These are phyloP conservation scores for Lactifluus subvellereus DNA, from an alignment of 768 basidiomycete genomes.

Conservation along the genomic window DNA sequence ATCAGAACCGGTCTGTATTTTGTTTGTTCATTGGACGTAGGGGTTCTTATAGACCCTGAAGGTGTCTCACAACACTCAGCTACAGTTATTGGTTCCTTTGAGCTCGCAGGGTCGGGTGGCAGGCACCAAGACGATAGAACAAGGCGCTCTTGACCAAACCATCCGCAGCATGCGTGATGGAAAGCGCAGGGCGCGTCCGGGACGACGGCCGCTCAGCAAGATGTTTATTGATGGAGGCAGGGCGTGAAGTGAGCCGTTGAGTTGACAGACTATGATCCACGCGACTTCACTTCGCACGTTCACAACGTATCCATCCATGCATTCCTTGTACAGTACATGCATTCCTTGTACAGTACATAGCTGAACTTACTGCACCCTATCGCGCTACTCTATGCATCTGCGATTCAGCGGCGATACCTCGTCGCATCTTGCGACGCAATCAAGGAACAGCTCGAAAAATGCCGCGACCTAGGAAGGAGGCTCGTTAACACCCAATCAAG, in stretches of 20 bases:
- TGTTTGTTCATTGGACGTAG: background rate
- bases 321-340: conserved; percentile 5
- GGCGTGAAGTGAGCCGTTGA: conserved; percentile 27
- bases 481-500: conserved; percentile 8
- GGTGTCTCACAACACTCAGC: conserved; percentile 26
- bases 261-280: background rate
- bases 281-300: background rate
- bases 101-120: conserved; percentile 40
- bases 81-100: conserved; percentile 29
- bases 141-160: conserved; percentile 79
- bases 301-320: background rate
- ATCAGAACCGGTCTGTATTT: conserved; percentile 16
- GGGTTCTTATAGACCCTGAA: conserved; percentile 40
- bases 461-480: conserved; percentile 41
- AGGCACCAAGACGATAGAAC: conserved; percentile 52
- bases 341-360: background rate
- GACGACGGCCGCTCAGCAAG: conserved; percentile 59
- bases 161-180: conserved; percentile 76
- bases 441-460: conserved; percentile 63
- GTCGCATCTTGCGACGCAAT: conserved; percentile 55
- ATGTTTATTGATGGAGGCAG: conserved; percentile 68
- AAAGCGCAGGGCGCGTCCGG: conserved; percentile 44
- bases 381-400: background rate
- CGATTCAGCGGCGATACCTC: conserved; percentile 52
- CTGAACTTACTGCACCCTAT: background rate